Evolutionary conservation across 202 grass and related monocot genomes (phyloP).

Genomic region (Setaria viridis): DNA sequence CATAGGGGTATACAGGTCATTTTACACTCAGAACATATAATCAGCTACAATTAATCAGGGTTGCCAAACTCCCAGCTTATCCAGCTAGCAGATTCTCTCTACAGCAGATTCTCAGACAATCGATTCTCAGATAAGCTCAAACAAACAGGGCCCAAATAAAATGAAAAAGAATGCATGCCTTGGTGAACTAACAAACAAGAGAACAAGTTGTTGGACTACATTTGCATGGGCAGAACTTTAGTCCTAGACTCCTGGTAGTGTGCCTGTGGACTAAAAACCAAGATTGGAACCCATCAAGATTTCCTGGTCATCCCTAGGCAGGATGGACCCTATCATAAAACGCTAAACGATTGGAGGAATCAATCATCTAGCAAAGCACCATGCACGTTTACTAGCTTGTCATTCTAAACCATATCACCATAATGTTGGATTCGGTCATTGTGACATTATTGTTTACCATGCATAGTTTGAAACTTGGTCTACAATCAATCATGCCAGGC

Average conservation of each 20-base stretch:
- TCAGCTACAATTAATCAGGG: too few relatives aligned
- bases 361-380: neutral
- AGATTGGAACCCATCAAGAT: neutral
- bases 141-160: neutral
- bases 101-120: too few relatives aligned
- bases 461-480: conserved; percentile 11
- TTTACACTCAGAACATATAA: too few relatives aligned
- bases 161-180: neutral
- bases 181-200: neutral
- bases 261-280: neutral
- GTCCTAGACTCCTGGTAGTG: neutral
- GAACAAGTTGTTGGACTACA: neutral
- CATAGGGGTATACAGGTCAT: too few relatives aligned
- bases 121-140: too few relatives aligned
- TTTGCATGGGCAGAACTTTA: neutral
- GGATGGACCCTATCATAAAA: conserved; percentile 6
- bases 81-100: too few relatives aligned
- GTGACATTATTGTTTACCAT: conserved; percentile 13
- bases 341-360: neutral
- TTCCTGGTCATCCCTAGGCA: neutral
- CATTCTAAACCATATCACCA: neutral
- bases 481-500: conserved; percentile 21
- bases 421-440: neutral
- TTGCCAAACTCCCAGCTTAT: too few relatives aligned
- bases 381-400: neutral